Evolutionary conservation across 2,329 filamentous ascomycete genomes (phyloP), one percentile per base, ranked within the genome.

Genomic region (Aaosphaeria pasadenensis): DNA sequence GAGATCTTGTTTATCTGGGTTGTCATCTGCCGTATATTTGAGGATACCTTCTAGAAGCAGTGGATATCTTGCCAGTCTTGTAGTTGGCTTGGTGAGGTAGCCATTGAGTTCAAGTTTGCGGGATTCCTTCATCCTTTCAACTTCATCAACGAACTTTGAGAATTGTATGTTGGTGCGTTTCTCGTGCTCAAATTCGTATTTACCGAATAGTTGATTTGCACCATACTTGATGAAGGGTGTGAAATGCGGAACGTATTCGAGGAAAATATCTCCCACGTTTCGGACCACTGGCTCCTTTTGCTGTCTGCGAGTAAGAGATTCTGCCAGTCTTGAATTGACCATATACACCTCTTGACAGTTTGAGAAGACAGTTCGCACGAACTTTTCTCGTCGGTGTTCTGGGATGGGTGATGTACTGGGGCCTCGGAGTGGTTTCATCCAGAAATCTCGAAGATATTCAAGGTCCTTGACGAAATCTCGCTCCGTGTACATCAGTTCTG

Each of bases 381-480:
- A 95, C 63, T 88, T 89, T 57, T 96, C 92, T 52, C 91, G 85
- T 49, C 89, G 85, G 51, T 89, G 85, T 56, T 94, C 84, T 5
- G 94, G 92, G 54, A 99, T 95, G 0, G 91, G 92, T 4, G 92
- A 96, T 11, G 81, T 76, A 7, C 73, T 70, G 13, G 80, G 79
- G 48, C 81, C 81, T 43, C 91, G 85, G 48, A 99, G 74, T 7
- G 94, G 94, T 58, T 94, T 82, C 75, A 99, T 96, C 94, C 94
- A 99, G 77, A 97, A 99, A 74, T 99, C 94, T 52, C 94, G 85
- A 30, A 99, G 78, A 66, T 99, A 99, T 71, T 99, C 94, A 61
- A 99, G 77, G 71, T 99, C 94, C 76, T 99, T 99, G 67, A 99
- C 94, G 62, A 99, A 99, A 73, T 99, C 94, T 59, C 94, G 84